Evolutionary conservation across 768 basidiomycete species (phyloP), one percentile per base, ranked within the genome.

Genomic region (Podaxis mareebaensis): DNA sequence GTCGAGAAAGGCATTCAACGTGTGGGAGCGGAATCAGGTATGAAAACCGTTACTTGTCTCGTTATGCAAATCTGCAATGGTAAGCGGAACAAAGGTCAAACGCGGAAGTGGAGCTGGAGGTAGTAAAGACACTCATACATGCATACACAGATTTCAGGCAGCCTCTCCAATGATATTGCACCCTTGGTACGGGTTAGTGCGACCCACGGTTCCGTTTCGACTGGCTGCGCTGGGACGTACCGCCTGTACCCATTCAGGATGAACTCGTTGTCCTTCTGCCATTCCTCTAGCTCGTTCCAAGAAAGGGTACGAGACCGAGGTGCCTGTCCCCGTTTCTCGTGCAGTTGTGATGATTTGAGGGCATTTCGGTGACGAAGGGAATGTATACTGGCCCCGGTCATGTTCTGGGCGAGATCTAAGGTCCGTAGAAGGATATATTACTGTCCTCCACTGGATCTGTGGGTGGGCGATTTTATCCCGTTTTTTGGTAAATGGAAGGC

Each of bases 221-320:
- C 53, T 36, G 61, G 36, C 53, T 46, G 26, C 28, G 54, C 33
- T 52, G 61, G 52, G n/a, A 62, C 59, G 33, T 69, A 90, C 91
- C 84, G 79, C 75, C 90, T 79, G 71, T 92, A 92, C 2, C 91
- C 91, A 39, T 74, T 75, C 62, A 87, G 42, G 64, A 92, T 91
- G 70, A 84, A 89, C 67, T 91, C 88, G 67, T 92, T 92, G 73
- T 92, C 87, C 66, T 76, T 81, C 73, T 86, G 85, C 89, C 89
- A 93, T 38, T 82, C 81, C 44, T 87, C 84, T 49, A 91, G 77
- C 60, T 89, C 85, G 22, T 70, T 64, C 86, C 86, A 92, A 12
- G 76, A 67, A 39, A 83, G 55, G 6, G 78, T 81, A 54, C 57
- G 70, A 4, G 68, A 63, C 22, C 24, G 59, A n/a, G 17, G 20